phyloP scores from a whole-genome alignment of 352 stramenopile species.

The Globisporangium megalacanthum region DNA sequence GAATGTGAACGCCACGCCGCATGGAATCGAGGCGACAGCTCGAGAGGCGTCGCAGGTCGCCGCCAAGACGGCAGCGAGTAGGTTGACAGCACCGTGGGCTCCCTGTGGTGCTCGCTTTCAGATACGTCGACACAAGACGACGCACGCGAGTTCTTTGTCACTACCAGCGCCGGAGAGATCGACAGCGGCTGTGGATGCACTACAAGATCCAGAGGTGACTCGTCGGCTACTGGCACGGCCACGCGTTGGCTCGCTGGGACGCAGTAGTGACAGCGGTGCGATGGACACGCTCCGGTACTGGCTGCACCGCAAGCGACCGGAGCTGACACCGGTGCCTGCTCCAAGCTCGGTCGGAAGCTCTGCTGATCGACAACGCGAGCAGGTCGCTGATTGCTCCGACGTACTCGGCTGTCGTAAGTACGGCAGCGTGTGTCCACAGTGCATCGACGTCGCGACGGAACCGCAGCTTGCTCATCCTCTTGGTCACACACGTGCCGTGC shows the following conservation, averaged over 20 bases:
- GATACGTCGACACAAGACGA: neutral
- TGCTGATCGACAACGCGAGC: too few relatives aligned
- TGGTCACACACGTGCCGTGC: neutral
- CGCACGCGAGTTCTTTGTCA: too few relatives aligned
- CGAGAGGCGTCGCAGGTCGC: neutral
- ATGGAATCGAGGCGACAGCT: neutral
- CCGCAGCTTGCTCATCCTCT: too few relatives aligned
- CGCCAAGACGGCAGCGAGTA: neutral
- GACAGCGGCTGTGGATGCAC: neutral
- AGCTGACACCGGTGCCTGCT: neutral
- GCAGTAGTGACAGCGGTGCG: neutral
- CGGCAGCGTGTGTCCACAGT: slow-evolving; percentile 18
- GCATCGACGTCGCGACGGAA: neutral
- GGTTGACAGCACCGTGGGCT: slow-evolving; percentile 32
- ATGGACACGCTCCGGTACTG: slow-evolving; percentile 15
- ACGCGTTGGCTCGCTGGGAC: neutral
- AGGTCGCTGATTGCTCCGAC: neutral
- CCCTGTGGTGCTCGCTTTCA: slow-evolving; percentile 28
- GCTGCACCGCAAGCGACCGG: neutral
- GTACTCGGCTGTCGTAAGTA: slow-evolving; percentile 20
- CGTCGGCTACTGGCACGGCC: too few relatives aligned
- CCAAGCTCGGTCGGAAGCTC: neutral
- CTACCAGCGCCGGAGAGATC: neutral
- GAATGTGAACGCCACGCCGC: slow-evolving; percentile 16
- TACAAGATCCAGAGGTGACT: too few relatives aligned